Conservation (phyloP, 768 basidiomycete species). For the Tylopilus subfusipes region DNA sequence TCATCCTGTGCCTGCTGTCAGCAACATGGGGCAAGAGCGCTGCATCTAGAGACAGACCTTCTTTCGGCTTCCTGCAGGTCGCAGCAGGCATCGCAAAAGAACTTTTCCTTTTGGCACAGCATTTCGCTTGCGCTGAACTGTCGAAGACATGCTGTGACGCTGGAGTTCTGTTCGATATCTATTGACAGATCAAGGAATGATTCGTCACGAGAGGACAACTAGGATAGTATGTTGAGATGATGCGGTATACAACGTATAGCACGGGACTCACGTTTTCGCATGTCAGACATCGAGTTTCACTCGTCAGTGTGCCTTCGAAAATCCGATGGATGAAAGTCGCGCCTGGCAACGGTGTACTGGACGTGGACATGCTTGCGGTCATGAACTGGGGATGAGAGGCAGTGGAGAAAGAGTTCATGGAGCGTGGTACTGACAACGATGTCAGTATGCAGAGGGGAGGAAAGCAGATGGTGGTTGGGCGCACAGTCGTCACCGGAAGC, state of each 20-base stretch:
- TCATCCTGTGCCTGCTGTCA: conserved; percentile 66
- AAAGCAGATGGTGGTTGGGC: conserved; percentile 28
- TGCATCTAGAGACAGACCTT: conserved; percentile 48
- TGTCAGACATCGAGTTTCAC: conserved; percentile 95
- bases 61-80: conserved; percentile 98
- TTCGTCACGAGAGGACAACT: conserved; percentile 93
- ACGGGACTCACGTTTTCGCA: conserved; percentile 82
- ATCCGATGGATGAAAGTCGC: conserved; percentile 85
- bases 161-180: conserved; percentile 98
- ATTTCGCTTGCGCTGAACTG: conserved; percentile 98
- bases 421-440: conserved; percentile 50
- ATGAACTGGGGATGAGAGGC: conserved; percentile 39
- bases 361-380: conserved; percentile 44
- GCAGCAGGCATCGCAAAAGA: conserved; percentile 96
- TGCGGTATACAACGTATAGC: conserved; percentile 2
- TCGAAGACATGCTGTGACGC: conserved; percentile 90
- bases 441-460: conserved; percentile 6
- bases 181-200: conserved; percentile 97
- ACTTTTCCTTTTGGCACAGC: conserved; percentile 97
- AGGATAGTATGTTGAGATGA: conserved; percentile 10
- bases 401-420: conserved; percentile 53
- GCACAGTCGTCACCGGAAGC: conserved; percentile 62
- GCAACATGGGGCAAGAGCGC: neutral
- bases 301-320: conserved; percentile 92
- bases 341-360: conserved; percentile 44